Percentiles rank a stretch among this genome's conserved stretches.
phyloP scores from a whole-genome alignment of 768 basidiomycete species.

The Russula earlei region DNA sequence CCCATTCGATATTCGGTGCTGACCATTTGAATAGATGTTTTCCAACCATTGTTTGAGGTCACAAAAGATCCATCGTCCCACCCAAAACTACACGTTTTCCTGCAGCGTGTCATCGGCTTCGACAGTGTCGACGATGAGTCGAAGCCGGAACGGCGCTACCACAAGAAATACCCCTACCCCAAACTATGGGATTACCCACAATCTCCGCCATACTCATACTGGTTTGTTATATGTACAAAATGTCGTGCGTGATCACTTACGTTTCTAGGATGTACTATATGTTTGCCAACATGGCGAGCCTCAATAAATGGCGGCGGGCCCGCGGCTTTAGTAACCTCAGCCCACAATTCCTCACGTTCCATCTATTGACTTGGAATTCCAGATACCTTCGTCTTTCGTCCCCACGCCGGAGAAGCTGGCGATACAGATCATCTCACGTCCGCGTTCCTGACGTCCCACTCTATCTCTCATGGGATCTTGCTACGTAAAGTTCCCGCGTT shows the following conservation, averaged over 20 bases:
- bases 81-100: constrained; percentile 89
- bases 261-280: constrained; percentile 83
- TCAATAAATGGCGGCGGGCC: constrained; percentile 84
- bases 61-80: constrained; percentile 84
- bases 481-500: constrained; percentile 95
- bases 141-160: constrained; percentile 82
- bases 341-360: background rate
- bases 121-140: constrained; percentile 99
- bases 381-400: constrained; percentile 96
- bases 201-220: constrained; percentile 93
- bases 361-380: constrained; percentile 6
- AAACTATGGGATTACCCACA: constrained; percentile 81
- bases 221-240: constrained; percentile 39
- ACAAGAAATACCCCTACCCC: constrained; percentile 91
- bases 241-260: constrained; percentile 3
- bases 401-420: constrained; percentile 96
- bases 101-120: constrained; percentile 93
- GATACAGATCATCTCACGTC: constrained; percentile 97
- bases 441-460: constrained; percentile 92
- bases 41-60: constrained; percentile 90
- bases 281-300: constrained; percentile 90
- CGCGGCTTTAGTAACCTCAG: constrained; percentile 79
- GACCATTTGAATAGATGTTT: constrained; percentile 54
- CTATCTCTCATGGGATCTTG: constrained; percentile 98
- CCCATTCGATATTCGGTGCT: background rate